Evolutionary conservation across 352 stramenopile species (phyloP), one percentile per base, ranked within the genome.

Genomic region (Pythium scleroteichum): DNA sequence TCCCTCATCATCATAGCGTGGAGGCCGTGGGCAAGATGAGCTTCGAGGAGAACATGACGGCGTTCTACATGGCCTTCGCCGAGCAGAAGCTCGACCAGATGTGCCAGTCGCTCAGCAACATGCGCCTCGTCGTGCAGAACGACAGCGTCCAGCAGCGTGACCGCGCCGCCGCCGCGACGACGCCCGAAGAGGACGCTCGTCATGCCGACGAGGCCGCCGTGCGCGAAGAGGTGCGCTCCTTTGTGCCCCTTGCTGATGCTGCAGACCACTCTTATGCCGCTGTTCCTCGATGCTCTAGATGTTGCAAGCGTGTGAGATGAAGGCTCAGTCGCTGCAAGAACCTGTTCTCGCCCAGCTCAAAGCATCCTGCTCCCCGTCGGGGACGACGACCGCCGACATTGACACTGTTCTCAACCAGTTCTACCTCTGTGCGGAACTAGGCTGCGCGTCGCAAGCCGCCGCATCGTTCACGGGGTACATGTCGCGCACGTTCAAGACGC

Each of bases 41-140:
- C 72, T 94, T 94, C 61, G 76, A 94, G 63, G 78, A 90, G 59
- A 85, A 82, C 69, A 72, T 94, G 66, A 90, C 73, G 59, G 66
- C 75, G 58, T 94, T 94, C 71, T 90, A 92, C 75, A 79, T 90
- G 78, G 84, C 76, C 54, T 73, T 90, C 45, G 84, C 84, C 22
- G 84, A 94, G 70, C 67, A 88, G 41, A 74, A 85, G 56, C 59
- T 92, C 27, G 84, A 92, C 40, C 69, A 73, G 38, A 75, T 87
- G 45, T 86, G 78, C 41, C 79, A 87, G 53, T 72, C 82, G 41
- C 68, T 91, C 3, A 53, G 62, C 42, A 75, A 79, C 58, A 88
- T 91, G 82, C 78, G 78, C 0, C 54, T 86, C 27, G 41, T 55
- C n/a, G 49, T 72, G 47, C 50, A 78, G 64, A 69, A 67, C 42